A percentile compares a stretch with the other conserved stretches of the same genome.
Conservation (phyloP, 768 basidiomycete species). For the Hygrocybe punicea region DNA sequence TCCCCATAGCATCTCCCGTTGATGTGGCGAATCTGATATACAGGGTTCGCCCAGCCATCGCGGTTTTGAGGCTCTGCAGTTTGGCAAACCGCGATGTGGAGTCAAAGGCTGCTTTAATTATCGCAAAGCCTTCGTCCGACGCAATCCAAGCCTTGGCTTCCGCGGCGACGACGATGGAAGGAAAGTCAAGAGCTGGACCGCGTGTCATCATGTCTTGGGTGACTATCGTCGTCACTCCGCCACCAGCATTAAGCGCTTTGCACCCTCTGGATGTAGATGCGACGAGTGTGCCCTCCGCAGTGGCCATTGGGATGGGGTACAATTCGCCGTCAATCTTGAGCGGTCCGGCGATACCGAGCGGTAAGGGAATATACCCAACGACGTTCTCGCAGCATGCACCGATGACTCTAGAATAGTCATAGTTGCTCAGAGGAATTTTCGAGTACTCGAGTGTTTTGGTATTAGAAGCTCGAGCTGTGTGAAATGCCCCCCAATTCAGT, state of each 20-base stretch:
- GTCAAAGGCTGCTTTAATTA: slow-evolving; percentile 84
- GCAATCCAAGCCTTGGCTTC: slow-evolving; percentile 86
- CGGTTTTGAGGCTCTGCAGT: slow-evolving; percentile 79
- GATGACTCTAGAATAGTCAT: slow-evolving; percentile 90
- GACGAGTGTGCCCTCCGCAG: slow-evolving; percentile 98
- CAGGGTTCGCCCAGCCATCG: slow-evolving; percentile 88
- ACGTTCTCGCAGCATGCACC: slow-evolving; percentile 99
- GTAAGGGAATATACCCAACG: slow-evolving; percentile 92
- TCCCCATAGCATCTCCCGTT: slow-evolving; percentile 99
- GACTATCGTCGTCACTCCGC: slow-evolving; percentile 91
- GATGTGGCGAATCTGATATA: slow-evolving; percentile 91
- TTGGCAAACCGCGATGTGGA: slow-evolving; percentile 90
- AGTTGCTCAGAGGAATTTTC: slow-evolving; percentile 75
- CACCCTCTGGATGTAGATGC: slow-evolving; percentile 96
- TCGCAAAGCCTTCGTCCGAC: slow-evolving; percentile 67
- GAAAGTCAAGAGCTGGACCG: slow-evolving; percentile 96
- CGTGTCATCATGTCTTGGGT: slow-evolving; percentile 95
- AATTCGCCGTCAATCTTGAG: slow-evolving; percentile 82
- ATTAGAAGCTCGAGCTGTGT: slow-evolving; percentile 71
- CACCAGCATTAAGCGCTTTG: slow-evolving; percentile 95
- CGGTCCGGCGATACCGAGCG: slow-evolving; percentile 94
- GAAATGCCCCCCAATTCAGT: slow-evolving; percentile 4
- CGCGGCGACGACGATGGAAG: slow-evolving; percentile 71
- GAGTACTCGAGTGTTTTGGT: slow-evolving; percentile 84
- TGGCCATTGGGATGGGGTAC: slow-evolving; percentile 97